Conservation (phyloP, 1,139 yeast genomes). For the Taiozyma sp. region DNA sequence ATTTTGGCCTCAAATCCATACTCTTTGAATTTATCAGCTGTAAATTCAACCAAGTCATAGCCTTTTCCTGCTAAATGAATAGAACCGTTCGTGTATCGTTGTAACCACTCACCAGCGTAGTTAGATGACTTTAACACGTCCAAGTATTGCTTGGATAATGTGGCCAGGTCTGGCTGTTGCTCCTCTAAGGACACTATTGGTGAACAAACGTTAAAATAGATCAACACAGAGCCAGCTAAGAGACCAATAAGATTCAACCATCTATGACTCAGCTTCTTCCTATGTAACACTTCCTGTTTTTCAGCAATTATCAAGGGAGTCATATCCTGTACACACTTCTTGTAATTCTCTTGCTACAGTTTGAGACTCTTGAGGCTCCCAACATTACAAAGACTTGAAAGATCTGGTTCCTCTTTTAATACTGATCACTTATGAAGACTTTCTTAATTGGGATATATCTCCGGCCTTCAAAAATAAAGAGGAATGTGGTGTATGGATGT, state of each 20-base stretch:
- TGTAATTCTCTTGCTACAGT: too few relatives aligned
- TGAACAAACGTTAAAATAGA: background rate
- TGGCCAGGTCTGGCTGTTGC: background rate
- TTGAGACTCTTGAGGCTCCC: too few relatives aligned
- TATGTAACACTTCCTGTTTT: background rate
- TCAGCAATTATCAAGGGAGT: background rate
- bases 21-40: constrained; percentile 53
- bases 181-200: background rate
- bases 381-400: background rate
- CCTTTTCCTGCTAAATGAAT: constrained; percentile 75
- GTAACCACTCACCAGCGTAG: constrained; percentile 47
- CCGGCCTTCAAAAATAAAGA: background rate
- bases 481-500: background rate
- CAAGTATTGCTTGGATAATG: constrained; percentile 25
- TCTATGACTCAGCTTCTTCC: background rate
- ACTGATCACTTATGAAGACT: background rate
- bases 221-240: background rate
- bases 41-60: constrained; percentile 58
- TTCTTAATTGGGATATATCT: background rate
- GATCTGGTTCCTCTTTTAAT: background rate
- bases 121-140: constrained; percentile 38
- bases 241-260: background rate
- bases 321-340: too few relatives aligned
- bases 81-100: constrained; percentile 44
- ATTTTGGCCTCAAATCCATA: constrained; percentile 50